Base-by-base conservation (phyloP, 1,139 yeast genomes). In the Hyphopichia fennica region DNA sequence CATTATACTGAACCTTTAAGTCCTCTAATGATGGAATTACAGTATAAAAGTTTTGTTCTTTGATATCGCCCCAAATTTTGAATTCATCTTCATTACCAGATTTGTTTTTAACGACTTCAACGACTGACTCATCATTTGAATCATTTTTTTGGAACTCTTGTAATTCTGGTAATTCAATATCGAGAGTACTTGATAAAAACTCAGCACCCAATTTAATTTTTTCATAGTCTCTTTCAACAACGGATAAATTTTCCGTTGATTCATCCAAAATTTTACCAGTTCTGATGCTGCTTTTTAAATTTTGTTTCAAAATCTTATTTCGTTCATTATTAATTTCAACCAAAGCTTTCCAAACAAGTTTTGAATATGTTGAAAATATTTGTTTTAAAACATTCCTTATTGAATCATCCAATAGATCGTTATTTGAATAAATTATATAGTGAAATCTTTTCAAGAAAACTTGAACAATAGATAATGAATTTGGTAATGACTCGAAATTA, bases 61-160 rank as follows among this genome's bases (percentile, higher is more conserved):
- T 86, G 13, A 79, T 77, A 46, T 77, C 83, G 37, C 79, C 86
- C 96, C 96, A 89, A 15, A 84, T 61, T 9, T 61, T 63, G 5
- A 65, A 65, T 3, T 60, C 57, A 31, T 68, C 69, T 33, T 69
- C 75, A 38, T 51, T 60, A 20, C 41, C 45, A 18, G 54, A 48
- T 42, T 56, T 49, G 37, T 42, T 45, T 42, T 52, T 58, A 20
- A 60, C 65, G 22, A 63, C 56, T 45, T 58, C 68, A 22, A 65
- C 56, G 7, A 49, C 59, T 1, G 46, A 45, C 16, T 60, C 60
- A 10, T 45, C 52, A 1, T 17, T 11, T 10, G 4, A 3, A 3
- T n/a, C 33, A n/a, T 47, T 48, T 1, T 49, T 56, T 8, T 53
- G 59, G 14, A 53, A 54, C 18, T 48, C 47, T 3, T 51, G 46